These are phyloP conservation scores for Penicillium sp. DNA, from an alignment of 2,329 filamentous ascomycete species.

Conservation along the genomic window DNA sequence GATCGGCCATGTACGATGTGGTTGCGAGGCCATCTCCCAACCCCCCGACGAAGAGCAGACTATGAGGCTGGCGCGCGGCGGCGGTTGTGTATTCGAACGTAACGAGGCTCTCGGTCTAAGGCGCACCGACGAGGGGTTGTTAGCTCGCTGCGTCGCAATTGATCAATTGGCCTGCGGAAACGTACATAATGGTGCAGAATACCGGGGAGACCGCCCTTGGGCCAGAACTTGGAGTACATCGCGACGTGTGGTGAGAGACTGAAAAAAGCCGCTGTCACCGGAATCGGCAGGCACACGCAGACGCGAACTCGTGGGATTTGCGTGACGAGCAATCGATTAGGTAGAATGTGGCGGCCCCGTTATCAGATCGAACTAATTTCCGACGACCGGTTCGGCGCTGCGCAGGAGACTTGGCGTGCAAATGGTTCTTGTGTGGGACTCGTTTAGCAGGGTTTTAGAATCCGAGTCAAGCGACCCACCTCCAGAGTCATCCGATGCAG, in stretches of 20 bases:
- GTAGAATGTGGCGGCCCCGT: slow-evolving; percentile 4
- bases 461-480: too few species aligned
- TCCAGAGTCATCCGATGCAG: too few species aligned
- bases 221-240: slow-evolving; percentile 40
- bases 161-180: slow-evolving; percentile 2
- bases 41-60: slow-evolving; percentile 58
- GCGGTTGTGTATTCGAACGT: slow-evolving; percentile 42
- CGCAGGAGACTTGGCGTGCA: too few species aligned
- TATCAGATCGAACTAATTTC: slow-evolving; percentile 14
- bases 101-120: slow-evolving; percentile 36
- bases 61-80: slow-evolving; percentile 41
- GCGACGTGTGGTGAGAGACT: not conserved
- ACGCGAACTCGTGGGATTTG: too few species aligned
- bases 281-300: too few species aligned
- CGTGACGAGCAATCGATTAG: too few species aligned
- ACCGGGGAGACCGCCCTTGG: slow-evolving; percentile 36
- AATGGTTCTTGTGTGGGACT: too few species aligned
- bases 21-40: slow-evolving; percentile 57
- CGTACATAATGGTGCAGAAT: slow-evolving; percentile 40
- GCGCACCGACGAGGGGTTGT: slow-evolving; percentile 10
- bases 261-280: too few species aligned
- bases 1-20: slow-evolving; percentile 52
- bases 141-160: slow-evolving; percentile 5
- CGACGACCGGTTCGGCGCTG: not conserved
- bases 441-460: too few species aligned